Conservation (phyloP, 148 eudicot genomes). For the Rhododendron ovatum region DNA sequence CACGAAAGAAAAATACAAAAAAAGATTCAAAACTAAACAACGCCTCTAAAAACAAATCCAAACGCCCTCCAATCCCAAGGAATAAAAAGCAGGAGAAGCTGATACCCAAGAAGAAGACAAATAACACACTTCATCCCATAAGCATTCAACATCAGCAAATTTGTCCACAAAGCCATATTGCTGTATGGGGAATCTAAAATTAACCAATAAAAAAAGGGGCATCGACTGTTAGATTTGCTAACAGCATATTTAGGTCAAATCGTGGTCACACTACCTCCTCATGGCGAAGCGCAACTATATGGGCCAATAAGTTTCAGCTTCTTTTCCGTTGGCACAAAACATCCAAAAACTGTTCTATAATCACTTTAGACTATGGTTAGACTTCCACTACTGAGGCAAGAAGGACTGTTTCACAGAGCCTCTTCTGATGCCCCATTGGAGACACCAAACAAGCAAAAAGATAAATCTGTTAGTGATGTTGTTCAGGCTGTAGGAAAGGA, state of each 20-base stretch:
- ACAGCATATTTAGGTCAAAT: constrained; percentile 1
- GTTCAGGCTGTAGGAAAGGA: neutral
- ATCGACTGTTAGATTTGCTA: neutral
- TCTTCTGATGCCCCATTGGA: neutral
- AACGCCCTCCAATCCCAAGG: neutral
- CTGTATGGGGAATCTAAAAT: neutral
- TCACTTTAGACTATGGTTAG: neutral
- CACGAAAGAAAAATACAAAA: neutral
- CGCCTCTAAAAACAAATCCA: neutral
- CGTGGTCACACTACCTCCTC: neutral
- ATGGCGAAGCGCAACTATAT: neutral
- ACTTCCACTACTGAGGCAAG: neutral
- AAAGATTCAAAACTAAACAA: neutral
- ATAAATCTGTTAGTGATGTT: neutral
- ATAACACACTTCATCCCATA: neutral
- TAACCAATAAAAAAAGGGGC: neutral
- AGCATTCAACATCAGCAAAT: neutral
- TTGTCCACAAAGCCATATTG: neutral
- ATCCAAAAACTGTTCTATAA: neutral
- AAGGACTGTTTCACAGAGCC: neutral
- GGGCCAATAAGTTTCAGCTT: neutral
- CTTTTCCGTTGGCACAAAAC: neutral
- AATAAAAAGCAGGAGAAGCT: neutral
- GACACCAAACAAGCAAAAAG: neutral
- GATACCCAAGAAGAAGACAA: neutral